Conservation (phyloP, 2,329 filamentous ascomycete genomes). For the Talaromyces sp. region DNA sequence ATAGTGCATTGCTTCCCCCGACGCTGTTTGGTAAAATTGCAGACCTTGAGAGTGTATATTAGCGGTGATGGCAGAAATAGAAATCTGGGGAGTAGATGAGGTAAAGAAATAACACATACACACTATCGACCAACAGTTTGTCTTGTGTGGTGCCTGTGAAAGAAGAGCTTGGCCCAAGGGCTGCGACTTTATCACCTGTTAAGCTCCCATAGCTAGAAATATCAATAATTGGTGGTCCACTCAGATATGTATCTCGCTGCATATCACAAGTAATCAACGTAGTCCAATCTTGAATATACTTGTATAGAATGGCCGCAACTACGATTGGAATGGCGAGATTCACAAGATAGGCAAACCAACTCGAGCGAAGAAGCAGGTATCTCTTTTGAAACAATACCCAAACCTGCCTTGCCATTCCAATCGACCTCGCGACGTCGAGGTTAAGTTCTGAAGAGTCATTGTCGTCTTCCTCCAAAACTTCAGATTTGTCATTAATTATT, state of each 20-base stretch:
- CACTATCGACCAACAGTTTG: neutral
- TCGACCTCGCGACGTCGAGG: constrained; percentile 21
- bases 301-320: constrained; percentile 70
- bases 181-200: neutral
- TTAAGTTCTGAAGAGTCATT: neutral
- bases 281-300: constrained; percentile 59
- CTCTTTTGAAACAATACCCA: constrained; percentile 73
- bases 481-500: neutral
- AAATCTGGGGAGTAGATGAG: neutral
- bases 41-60: neutral
- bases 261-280: neutral
- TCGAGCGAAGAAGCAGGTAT: constrained; percentile 56
- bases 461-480: constrained; percentile 9
- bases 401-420: constrained; percentile 65
- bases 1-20: neutral
- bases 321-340: constrained; percentile 74
- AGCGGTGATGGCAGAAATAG: neutral
- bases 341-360: constrained; percentile 65
- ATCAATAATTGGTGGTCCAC: neutral
- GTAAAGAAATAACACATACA: neutral
- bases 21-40: neutral
- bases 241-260: neutral
- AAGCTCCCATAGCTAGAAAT: neutral
- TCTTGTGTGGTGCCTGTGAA: neutral
- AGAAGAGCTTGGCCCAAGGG: neutral